phyloP scores from a whole-genome alignment of 179 eudicot genomes.

The Corrigiola litoralis region DNA sequence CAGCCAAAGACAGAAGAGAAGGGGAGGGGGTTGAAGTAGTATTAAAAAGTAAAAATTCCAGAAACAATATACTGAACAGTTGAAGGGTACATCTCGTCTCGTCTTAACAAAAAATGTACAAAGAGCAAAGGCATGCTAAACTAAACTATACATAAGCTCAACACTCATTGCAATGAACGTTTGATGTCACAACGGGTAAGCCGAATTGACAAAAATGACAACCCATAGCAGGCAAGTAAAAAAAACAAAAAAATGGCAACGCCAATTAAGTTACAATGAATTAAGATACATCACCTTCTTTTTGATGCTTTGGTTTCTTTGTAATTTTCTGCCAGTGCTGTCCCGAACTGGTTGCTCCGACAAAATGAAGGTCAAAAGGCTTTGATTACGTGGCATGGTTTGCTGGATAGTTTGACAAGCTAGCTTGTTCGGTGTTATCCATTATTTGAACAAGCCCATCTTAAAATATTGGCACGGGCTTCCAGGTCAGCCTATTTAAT shows the following conservation, averaged over 20 bases:
- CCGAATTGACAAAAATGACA: neutral
- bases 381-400: neutral
- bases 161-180: neutral
- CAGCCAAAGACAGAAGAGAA: neutral
- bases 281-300: slow-evolving; percentile 23
- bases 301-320: neutral
- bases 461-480: neutral
- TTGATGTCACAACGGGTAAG: neutral
- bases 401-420: neutral
- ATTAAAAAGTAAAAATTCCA: neutral
- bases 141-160: neutral
- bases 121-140: neutral
- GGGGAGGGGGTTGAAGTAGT: neutral
- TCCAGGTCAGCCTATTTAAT: neutral
- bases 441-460: neutral
- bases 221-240: neutral
- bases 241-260: slow-evolving; percentile 14
- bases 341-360: neutral
- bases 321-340: neutral
- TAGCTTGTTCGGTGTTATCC: neutral
- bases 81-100: no score
- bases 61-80: no score
- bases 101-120: no score
- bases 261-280: neutral
- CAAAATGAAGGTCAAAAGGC: neutral